Percentiles rank a stretch among this genome's conserved stretches.
phyloP scores from a whole-genome alignment of 2,329 filamentous ascomycete genomes.

The Claviceps lovelessii region DNA sequence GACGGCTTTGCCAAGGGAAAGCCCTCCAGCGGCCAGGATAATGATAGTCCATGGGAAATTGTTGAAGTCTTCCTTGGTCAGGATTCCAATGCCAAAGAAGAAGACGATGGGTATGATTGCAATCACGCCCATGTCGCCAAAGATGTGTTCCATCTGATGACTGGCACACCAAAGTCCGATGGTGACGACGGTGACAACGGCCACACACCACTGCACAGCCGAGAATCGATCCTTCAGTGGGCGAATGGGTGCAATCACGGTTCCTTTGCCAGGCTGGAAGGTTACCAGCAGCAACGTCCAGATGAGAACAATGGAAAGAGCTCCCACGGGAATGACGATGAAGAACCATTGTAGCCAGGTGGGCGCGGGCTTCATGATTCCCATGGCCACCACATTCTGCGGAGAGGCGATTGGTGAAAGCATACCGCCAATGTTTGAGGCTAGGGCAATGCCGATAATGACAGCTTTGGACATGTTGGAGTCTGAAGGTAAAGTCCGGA shows the following conservation, averaged over 20 bases:
- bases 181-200: conserved; percentile 64
- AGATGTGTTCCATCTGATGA: conserved; percentile 72
- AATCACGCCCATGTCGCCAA: conserved; percentile 97
- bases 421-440: conserved; percentile 91
- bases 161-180: conserved; percentile 87
- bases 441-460: conserved; percentile 85
- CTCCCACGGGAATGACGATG: conserved; percentile 80
- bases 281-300: conserved; percentile 75
- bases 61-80: conserved; percentile 98
- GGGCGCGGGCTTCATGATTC: conserved; percentile 85
- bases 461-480: conserved; percentile 90
- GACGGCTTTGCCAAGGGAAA: conserved; percentile 86
- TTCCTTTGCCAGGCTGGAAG: conserved; percentile 74
- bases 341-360: conserved; percentile 98
- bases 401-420: conserved; percentile 94
- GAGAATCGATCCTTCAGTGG: conserved; percentile 79
- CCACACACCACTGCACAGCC: conserved; percentile 86
- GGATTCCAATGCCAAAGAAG: conserved; percentile 90
- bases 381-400: conserved; percentile 90
- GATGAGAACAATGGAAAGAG: conserved; percentile 75
- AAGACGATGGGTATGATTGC: conserved; percentile 90
- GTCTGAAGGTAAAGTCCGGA: conserved; percentile 80
- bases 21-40: conserved; percentile 84
- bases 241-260: conserved; percentile 81
- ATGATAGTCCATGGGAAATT: conserved; percentile 99